Percentiles rank a stretch among this genome's conserved stretches.
These are phyloP conservation scores for Clarkia xantiana DNA, from an alignment of 345 rosid genomes.

Conservation along the genomic window DNA sequence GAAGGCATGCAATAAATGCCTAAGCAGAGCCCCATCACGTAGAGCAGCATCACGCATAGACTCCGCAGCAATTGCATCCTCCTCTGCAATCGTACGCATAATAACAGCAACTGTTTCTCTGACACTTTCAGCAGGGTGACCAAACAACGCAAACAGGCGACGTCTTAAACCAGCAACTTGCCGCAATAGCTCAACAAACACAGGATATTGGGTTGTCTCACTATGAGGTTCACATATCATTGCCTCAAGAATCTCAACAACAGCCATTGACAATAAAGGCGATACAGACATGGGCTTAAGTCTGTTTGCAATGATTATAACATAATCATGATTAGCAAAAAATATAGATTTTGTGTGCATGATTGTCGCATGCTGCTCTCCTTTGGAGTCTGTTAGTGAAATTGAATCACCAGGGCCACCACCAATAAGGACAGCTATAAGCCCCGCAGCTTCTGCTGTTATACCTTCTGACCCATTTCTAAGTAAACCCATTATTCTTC, in stretches of 20 bases:
- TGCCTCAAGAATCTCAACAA: slow-evolving; percentile 95
- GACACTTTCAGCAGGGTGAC: slow-evolving; percentile 96
- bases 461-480: slow-evolving; percentile 97
- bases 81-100: slow-evolving; percentile 99
- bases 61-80: slow-evolving; percentile 99
- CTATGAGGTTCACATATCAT: slow-evolving; percentile 99
- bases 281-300: slow-evolving; percentile 93
- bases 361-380: slow-evolving; percentile 85
- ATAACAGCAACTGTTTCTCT: slow-evolving; percentile 93
- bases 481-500: slow-evolving; percentile 96
- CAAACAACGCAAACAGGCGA: slow-evolving; percentile 92
- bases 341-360: slow-evolving; percentile 95
- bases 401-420: slow-evolving; percentile 61
- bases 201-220: slow-evolving; percentile 88
- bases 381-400: slow-evolving; percentile 53
- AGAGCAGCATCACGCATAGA: slow-evolving; percentile 98
- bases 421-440: slow-evolving; percentile 79
- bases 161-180: slow-evolving; percentile 94
- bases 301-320: slow-evolving; percentile 67
- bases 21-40: slow-evolving; percentile 94
- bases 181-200: slow-evolving; percentile 91
- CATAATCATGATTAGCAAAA: slow-evolving; percentile 64
- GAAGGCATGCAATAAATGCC: slow-evolving; percentile 91
- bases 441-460: slow-evolving; percentile 87
- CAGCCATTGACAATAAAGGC: slow-evolving; percentile 85